Evolutionary conservation across 495 filamentous ascomycete species (phyloP).

Genomic region (Rhizodiscina lignyota): DNA sequence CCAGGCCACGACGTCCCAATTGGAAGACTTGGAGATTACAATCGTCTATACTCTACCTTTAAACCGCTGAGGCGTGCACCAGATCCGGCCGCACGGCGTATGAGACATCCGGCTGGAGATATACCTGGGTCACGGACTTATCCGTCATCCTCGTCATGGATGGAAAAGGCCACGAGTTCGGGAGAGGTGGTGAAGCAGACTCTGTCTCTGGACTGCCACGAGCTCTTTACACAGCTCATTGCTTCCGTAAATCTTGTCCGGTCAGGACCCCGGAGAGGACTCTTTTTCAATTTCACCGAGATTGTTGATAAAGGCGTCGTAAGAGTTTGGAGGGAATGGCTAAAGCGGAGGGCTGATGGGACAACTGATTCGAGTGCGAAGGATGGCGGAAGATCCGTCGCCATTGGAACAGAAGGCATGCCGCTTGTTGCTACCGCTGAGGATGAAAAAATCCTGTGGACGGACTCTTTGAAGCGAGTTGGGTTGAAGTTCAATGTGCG

Average conservation of each 20-base stretch:
- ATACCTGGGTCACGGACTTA: constrained; percentile 23
- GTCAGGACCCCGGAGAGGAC: constrained; percentile 36
- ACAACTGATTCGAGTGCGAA: not conserved
- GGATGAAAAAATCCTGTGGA: constrained; percentile 19
- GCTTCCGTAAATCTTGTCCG: constrained; percentile 52
- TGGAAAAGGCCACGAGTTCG: constrained; percentile 3
- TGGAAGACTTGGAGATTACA: constrained; percentile 22
- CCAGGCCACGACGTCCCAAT: constrained; percentile 4
- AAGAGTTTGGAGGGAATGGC: constrained; percentile 53
- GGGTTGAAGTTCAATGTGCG: constrained; percentile 20
- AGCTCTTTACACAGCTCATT: constrained; percentile 57
- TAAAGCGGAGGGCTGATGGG: constrained; percentile 20
- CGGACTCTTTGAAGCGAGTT: constrained; percentile 16
- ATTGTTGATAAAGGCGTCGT: constrained; percentile 47
- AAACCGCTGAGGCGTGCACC: constrained; percentile 36
- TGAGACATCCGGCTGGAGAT: constrained; percentile 20
- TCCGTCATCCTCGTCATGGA: constrained; percentile 5
- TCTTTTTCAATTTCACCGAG: constrained; percentile 43
- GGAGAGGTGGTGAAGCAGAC: constrained; percentile 32
- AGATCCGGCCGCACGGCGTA: constrained; percentile 18
- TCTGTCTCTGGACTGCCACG: constrained; percentile 47
- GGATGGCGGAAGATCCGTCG: not conserved
- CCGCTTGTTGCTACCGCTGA: not conserved
- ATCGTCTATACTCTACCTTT: constrained; percentile 39
- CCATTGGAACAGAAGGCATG: not conserved